Evolutionary conservation across 2,329 filamentous ascomycete species (phyloP).

Genomic region (Fusarium sp.): DNA sequence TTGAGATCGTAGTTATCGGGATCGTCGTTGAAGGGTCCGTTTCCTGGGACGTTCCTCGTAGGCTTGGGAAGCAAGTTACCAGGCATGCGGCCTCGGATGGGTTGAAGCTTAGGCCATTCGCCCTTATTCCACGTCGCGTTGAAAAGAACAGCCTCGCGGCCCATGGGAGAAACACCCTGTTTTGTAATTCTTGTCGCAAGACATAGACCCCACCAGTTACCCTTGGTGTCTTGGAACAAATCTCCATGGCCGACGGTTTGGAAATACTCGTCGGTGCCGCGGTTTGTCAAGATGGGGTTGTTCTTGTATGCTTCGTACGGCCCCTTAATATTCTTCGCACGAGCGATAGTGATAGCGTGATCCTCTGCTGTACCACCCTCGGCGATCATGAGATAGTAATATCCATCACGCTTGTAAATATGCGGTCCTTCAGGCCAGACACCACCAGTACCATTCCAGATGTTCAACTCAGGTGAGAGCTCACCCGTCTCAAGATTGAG

Average conservation of each 20-base stretch:
- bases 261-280: constrained; percentile 46
- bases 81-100: constrained; percentile 47
- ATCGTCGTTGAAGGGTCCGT: constrained; percentile 20
- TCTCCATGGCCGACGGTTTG: constrained; percentile 51
- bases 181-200: constrained; percentile 47
- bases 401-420: constrained; percentile 56
- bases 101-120: constrained; percentile 60
- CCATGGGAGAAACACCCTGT: constrained; percentile 55
- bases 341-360: constrained; percentile 54
- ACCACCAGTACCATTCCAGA: constrained; percentile 62
- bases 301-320: constrained; percentile 52
- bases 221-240: constrained; percentile 49
- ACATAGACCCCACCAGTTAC: constrained; percentile 61
- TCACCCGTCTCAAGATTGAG: constrained; percentile 20
- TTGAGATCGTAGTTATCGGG: constrained; percentile 14
- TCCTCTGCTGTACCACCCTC: constrained; percentile 57
- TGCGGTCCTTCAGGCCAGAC: constrained; percentile 64
- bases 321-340: constrained; percentile 50
- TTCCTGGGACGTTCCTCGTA: constrained; percentile 3
- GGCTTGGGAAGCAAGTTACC: constrained; percentile 37
- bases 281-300: constrained; percentile 55
- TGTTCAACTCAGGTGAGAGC: constrained; percentile 48
- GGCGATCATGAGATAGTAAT: constrained; percentile 59
- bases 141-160: constrained; percentile 59
- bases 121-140: constrained; percentile 61